Evolutionary conservation across 768 basidiomycete species (phyloP).

Genomic region (Xerocomellus dryophilus): DNA sequence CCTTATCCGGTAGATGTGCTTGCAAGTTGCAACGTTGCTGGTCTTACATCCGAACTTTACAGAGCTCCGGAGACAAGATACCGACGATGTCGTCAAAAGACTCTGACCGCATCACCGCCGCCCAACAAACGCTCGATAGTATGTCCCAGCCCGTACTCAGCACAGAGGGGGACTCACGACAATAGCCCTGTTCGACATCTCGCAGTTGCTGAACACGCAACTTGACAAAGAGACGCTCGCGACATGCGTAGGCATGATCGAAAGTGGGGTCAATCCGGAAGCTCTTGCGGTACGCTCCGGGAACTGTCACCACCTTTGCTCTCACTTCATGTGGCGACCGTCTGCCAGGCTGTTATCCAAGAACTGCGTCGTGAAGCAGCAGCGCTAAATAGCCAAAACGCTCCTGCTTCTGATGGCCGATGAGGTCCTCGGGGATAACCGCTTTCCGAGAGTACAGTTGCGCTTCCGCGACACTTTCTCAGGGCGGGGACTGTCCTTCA

Average conservation of each 20-base stretch:
- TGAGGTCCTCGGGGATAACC: neutral
- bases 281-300: slow-evolving; percentile 72
- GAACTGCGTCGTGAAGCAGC: slow-evolving; percentile 74
- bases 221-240: slow-evolving; percentile 90
- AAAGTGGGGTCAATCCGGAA: slow-evolving; percentile 89
- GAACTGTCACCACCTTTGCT: neutral
- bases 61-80: neutral
- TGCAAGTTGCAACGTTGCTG: too few relatives aligned
- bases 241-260: slow-evolving; percentile 89
- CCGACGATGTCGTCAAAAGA: slow-evolving; percentile 44
- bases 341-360: slow-evolving; percentile 71
- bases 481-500: neutral
- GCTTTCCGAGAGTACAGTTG: neutral
- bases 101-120: slow-evolving; percentile 57
- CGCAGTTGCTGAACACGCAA: slow-evolving; percentile 82
- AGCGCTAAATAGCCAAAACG: slow-evolving; percentile 31
- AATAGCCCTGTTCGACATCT: slow-evolving; percentile 81
- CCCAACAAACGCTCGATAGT: slow-evolving; percentile 73
- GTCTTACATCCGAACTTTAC: neutral
- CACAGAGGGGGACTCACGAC: slow-evolving; percentile 7
- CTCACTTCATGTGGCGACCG: slow-evolving; percentile 5
- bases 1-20: too few relatives aligned
- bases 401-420: slow-evolving; percentile 24
- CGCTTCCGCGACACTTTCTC: neutral
- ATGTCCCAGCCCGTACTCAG: slow-evolving; percentile 27